Evolutionary conservation across 495 filamentous ascomycete species (phyloP), one percentile per base, ranked within the genome.

Genomic region (Trichocladium antarcticum): DNA sequence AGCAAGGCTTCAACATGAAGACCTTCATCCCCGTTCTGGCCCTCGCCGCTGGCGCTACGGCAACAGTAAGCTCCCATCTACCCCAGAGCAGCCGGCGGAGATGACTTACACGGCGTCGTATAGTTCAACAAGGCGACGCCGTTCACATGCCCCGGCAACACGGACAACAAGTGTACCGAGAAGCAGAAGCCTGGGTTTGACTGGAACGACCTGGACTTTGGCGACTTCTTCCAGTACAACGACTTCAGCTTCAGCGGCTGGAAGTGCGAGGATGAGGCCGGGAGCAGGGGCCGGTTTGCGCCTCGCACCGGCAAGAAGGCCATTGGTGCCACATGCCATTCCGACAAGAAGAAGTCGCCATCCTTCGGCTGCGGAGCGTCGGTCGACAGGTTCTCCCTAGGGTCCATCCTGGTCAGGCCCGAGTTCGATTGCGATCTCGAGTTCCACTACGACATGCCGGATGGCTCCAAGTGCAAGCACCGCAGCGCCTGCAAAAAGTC

Each of bases 381-480:
- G 5, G 68, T 77, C 50, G 68, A 74, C 39, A 75, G 71, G 49
- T 89, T 92, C 70, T 93, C 89, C 5, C 79, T 95, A 58, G 76
- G 66, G 48, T 68, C 78, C 54, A 76, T 92, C 62, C 70, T 86
- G 51, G 70, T 95, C 48, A 77, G 80, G 16, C 77, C 80, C 54
- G 79, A 84, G 57, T 75, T 82, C 54, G 82, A 89, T 59, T 78
- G 75, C 52, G 78, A 90, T 40, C 67, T 95, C 45, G 77, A 89
- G 65, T 85, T 93, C 68, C 74, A 84, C 71, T 94, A 88, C 67
- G 71, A 70, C 58, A 89, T 94, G 85, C 76, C 80, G 3, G 83
- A 88, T 62, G 82, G 81, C 48, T 80, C 78, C 35, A 76, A 68
- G 48, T 95, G 90, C 78, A 85, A 81, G 66, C 81, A 88, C 64